Evolutionary conservation across 2,329 filamentous ascomycete genomes (phyloP).

Genomic region (Aspergillus unguis): DNA sequence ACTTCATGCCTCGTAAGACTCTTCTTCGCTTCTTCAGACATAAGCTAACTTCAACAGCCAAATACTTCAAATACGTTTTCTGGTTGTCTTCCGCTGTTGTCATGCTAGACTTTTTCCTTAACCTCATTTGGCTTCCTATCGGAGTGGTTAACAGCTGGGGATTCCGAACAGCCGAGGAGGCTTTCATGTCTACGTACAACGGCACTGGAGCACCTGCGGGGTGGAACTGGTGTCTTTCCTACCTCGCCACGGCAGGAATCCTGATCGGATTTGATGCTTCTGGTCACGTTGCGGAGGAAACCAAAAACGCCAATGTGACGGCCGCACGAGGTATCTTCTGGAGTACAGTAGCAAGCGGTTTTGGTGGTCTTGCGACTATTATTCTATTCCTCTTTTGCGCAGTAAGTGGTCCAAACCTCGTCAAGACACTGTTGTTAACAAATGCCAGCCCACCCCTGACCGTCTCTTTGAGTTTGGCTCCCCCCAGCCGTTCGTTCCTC

Average conservation of each 20-base stretch:
- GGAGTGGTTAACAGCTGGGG: conserved; percentile 55
- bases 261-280: conserved; percentile 61
- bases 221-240: conserved; percentile 64
- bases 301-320: conserved; percentile 50
- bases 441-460: conserved; percentile 45
- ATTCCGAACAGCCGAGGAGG: conserved; percentile 57
- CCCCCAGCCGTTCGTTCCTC: conserved; percentile 57
- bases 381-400: conserved; percentile 60
- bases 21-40: accelerated
- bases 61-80: conserved; percentile 42
- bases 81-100: conserved; percentile 41
- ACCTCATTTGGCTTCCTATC: conserved; percentile 61
- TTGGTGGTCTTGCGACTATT: conserved; percentile 55
- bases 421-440: neutral
- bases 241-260: conserved; percentile 59
- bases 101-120: conserved; percentile 57
- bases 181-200: conserved; percentile 61
- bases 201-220: conserved; percentile 53
- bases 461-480: conserved; percentile 53
- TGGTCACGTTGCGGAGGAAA: conserved; percentile 61
- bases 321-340: conserved; percentile 60
- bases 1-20: conserved; percentile 50
- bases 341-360: conserved; percentile 56
- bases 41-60: conserved; percentile 29
- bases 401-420: conserved; percentile 31